Conservation (phyloP, 257 asterid genomes). For the Anisodus tanguticus region DNA sequence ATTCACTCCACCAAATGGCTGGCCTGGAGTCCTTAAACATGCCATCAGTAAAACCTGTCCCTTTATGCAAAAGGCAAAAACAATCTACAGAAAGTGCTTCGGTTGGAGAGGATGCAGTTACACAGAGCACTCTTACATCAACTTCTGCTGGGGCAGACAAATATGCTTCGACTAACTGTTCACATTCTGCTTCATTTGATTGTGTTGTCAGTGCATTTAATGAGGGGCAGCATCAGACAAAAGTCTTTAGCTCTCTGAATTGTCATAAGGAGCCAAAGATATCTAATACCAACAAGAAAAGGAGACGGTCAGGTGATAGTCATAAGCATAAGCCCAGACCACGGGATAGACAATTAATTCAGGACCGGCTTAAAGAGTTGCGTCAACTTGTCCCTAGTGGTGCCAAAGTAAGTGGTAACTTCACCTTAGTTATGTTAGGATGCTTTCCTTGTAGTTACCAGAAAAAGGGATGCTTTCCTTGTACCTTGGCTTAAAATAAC, state of each 20-base stretch:
- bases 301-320: constrained; percentile 46
- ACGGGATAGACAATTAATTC: constrained; percentile 92
- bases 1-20: constrained; percentile 42
- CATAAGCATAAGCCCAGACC: constrained; percentile 73
- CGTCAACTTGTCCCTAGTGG: constrained; percentile 88
- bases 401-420: constrained; percentile 58
- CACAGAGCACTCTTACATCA: constrained; percentile 50
- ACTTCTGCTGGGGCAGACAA: constrained; percentile 33
- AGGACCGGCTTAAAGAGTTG: constrained; percentile 87
- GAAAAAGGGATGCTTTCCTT: background rate
- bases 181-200: constrained; percentile 51
- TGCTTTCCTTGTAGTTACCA: background rate
- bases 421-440: background rate
- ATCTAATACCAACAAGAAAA: constrained; percentile 57
- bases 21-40: constrained; percentile 41
- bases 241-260: constrained; percentile 39
- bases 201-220: constrained; percentile 46
- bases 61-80: constrained; percentile 41
- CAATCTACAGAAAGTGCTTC: constrained; percentile 41
- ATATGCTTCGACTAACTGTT: constrained; percentile 32
- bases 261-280: constrained; percentile 44
- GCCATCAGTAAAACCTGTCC: constrained; percentile 33
- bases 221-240: constrained; percentile 48
- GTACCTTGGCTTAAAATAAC: constrained; percentile 33
- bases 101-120: constrained; percentile 41